Conservation (phyloP, 2,329 filamentous ascomycete species). For the Diaporthe ampelina region DNA sequence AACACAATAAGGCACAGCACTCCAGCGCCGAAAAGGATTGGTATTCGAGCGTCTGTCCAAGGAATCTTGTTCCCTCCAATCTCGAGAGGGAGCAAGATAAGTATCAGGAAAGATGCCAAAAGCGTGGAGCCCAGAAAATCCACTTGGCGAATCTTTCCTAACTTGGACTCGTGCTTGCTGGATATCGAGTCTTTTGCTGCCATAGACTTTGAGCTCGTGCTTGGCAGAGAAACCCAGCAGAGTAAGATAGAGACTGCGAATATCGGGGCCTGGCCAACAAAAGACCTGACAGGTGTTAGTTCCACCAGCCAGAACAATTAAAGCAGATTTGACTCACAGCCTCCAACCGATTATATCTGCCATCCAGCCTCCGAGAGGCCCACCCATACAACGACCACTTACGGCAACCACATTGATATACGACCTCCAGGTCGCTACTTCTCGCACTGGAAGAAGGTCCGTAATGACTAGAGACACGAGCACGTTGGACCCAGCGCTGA, state of each 20-base stretch:
- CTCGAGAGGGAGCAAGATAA: conserved; percentile 56
- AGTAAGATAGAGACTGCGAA: conserved; percentile 62
- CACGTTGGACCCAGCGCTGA: conserved; percentile 64
- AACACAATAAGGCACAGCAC: conserved; percentile 51
- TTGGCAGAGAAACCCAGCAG: conserved; percentile 54
- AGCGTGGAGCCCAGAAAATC: conserved; percentile 70
- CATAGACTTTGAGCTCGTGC: conserved; percentile 31
- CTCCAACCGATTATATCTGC: conserved; percentile 76
- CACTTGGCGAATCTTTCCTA: conserved; percentile 61
- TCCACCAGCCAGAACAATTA: background rate
- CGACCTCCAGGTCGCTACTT: conserved; percentile 67
- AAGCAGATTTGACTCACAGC: conserved; percentile 59
- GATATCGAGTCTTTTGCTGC: conserved; percentile 36
- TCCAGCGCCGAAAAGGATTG: conserved; percentile 49
- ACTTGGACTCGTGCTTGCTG: conserved; percentile 39
- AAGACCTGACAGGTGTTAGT: conserved; percentile 57
- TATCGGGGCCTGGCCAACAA: conserved; percentile 70
- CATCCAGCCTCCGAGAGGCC: conserved; percentile 71
- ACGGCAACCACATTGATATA: conserved; percentile 68
- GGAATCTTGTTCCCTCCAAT: conserved; percentile 55
- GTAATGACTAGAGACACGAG: conserved; percentile 67
- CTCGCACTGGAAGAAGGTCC: conserved; percentile 65
- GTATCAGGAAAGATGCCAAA: conserved; percentile 54
- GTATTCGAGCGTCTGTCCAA: conserved; percentile 55
- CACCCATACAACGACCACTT: conserved; percentile 64